Evolutionary conservation across 2,329 filamentous ascomycete species (phyloP).

Genomic region (Coleophoma cylindrospora): DNA sequence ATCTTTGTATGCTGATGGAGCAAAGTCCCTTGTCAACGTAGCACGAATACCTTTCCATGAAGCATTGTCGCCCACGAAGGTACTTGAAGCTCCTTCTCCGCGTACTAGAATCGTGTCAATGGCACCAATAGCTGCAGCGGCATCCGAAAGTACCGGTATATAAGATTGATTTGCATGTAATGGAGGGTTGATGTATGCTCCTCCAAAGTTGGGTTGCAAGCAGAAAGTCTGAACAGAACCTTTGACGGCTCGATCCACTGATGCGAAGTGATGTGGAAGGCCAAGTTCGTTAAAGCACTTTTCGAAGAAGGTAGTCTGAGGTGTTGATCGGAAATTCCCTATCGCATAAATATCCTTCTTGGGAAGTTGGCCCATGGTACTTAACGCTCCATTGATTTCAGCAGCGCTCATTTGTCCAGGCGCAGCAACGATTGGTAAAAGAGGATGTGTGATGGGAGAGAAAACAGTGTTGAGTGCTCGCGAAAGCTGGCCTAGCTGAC

Average conservation of each 20-base stretch:
- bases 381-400: constrained; percentile 76
- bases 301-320: constrained; percentile 80
- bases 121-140: constrained; percentile 72
- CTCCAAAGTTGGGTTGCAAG: constrained; percentile 71
- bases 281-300: constrained; percentile 79
- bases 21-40: constrained; percentile 74
- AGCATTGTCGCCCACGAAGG: constrained; percentile 74
- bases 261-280: constrained; percentile 76
- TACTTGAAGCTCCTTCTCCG: constrained; percentile 38
- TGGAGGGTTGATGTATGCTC: constrained; percentile 74
- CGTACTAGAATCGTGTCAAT: constrained; percentile 76
- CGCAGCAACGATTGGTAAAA: constrained; percentile 78
- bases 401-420: constrained; percentile 82
- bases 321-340: constrained; percentile 62
- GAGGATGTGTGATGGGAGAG: constrained; percentile 80
- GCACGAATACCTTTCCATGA: constrained; percentile 82
- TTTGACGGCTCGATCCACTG: constrained; percentile 65
- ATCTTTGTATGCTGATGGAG: constrained; percentile 74
- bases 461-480: constrained; percentile 81
- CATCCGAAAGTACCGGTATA: constrained; percentile 64
- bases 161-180: constrained; percentile 53
- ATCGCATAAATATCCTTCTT: constrained; percentile 79
- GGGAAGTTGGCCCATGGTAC: constrained; percentile 74
- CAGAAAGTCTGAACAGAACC: constrained; percentile 68
- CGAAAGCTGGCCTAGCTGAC: constrained; percentile 78